Evolutionary conservation across 2,329 filamentous ascomycete species (phyloP), one percentile per base, ranked within the genome.

Genomic region (Arthrobotrys pseudoclavata): DNA sequence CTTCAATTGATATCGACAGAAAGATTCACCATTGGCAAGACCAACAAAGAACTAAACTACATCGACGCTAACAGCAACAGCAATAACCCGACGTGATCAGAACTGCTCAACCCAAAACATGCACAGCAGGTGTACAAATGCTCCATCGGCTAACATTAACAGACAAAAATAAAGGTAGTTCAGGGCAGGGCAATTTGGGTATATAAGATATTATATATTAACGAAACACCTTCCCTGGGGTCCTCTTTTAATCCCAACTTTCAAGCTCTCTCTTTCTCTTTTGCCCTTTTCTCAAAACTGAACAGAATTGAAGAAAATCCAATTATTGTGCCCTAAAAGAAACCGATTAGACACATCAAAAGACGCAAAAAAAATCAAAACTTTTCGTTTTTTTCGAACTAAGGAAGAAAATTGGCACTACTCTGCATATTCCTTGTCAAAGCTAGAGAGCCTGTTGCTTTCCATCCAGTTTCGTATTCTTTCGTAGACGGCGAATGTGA

Each of bases 401-500:
- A 31, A 47, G 64, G 34, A 60, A 70, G 55, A 55, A 75, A 69
- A 64, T 22, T n/a, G 34, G 13, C 53, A 74, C 69, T 80, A 79
- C 74, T 79, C 80, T 66, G 63, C 69, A 34, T 84, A 87, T 82
- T 87, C 86, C 82, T 87, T 86, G 57, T 84, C 80, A n/a, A 84
- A 84, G 24, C 84, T 86, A 2, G 85, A 84, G 31, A 85, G 64
- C 83, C 85, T 84, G 2, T 79, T 57, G 47, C 67, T 79, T 60
- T 81, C 81, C 69, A 82, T 87, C 86, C 79, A 86, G 81, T 3
- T 83, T 80, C 81, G 83, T 86, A 82, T 88, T 86, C 79, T 79
- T 52, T 82, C 81, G 75, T 82, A 82, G n/a, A 82, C 80, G 70
- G 79, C 91, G 81, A 91, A 91, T 1, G 90, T 91, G 52, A 91